Evolutionary conservation across 768 basidiomycete species (phyloP).

Genomic region (Calvatia gigantea): DNA sequence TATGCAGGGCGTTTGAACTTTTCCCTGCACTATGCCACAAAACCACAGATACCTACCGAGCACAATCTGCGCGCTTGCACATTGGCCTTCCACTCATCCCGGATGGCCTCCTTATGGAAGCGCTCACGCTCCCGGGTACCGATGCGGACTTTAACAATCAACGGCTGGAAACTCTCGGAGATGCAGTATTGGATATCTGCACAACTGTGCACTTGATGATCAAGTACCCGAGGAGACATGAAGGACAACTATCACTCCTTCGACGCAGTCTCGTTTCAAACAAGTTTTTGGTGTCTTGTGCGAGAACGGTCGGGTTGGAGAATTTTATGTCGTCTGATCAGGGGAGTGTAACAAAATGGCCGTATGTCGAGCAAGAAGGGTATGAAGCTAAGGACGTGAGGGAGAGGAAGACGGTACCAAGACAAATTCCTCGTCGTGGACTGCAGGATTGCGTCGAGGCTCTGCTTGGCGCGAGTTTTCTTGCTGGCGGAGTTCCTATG

Average conservation of each 20-base stretch:
- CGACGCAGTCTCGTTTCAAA: conserved; percentile 70
- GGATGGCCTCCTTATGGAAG: conserved; percentile 61
- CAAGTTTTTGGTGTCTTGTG: conserved; percentile 62
- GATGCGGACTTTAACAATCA: conserved; percentile 73
- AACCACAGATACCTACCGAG: conserved; percentile 64
- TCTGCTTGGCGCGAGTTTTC: conserved; percentile 70
- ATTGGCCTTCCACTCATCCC: conserved; percentile 61
- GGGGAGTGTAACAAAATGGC: conserved; percentile 54
- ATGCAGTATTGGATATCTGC: conserved; percentile 75
- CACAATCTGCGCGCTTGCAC: conserved; percentile 41
- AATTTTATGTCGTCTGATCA: conserved; percentile 59
- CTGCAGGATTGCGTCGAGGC: conserved; percentile 91
- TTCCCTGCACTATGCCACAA: conserved; percentile 68
- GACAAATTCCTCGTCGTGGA: conserved; percentile 61
- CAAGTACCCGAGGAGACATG: conserved; percentile 72
- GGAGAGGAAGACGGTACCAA: conserved; percentile 28
- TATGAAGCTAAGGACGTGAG: conserved; percentile 16
- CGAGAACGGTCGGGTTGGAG: conserved; percentile 61
- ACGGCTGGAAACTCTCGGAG: conserved; percentile 83
- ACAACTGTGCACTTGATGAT: conserved; percentile 77
- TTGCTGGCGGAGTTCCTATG: conserved; percentile 68
- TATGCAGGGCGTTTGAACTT: conserved; percentile 50
- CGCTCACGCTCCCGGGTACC: conserved; percentile 70
- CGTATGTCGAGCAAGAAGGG: conserved; percentile 41
- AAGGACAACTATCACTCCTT: conserved; percentile 73